Percentiles rank a stretch among this genome's conserved stretches.
phyloP scores from a whole-genome alignment of 805 yeast genomes.

The Cephaloascus albidus region DNA sequence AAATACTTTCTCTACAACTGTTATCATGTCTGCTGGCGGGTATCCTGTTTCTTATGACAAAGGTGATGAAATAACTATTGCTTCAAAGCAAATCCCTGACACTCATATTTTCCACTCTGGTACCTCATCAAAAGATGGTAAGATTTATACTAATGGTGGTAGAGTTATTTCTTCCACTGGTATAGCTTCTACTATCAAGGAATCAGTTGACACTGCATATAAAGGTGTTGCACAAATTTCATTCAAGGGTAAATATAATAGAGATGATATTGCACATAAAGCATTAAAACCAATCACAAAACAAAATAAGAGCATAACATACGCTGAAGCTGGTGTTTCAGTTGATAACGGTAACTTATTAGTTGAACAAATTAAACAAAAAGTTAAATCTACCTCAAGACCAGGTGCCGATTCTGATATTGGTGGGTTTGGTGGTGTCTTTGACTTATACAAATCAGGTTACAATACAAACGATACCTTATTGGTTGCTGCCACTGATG shows the following conservation, averaged over 20 bases:
- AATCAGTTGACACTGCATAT: constrained; percentile 82
- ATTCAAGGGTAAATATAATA: constrained; percentile 70
- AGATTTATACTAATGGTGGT: constrained; percentile 84
- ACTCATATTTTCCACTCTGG: constrained; percentile 94
- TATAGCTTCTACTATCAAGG: constrained; percentile 61
- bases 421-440: constrained; percentile 98
- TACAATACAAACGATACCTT: constrained; percentile 71
- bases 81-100: constrained; percentile 35
- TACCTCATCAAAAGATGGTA: constrained; percentile 51
- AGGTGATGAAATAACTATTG: constrained; percentile 74
- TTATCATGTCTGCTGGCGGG: constrained; percentile 95
- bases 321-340: constrained; percentile 94
- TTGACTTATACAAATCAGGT: constrained; percentile 85
- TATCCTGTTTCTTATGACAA: constrained; percentile 84
- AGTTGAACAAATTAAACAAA: constrained; percentile 82
- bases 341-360: constrained; percentile 91
- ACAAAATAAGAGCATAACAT: constrained; percentile 49
- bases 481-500: constrained; percentile 96
- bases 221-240: constrained; percentile 69
- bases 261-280: constrained; percentile 92
- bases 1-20: constrained; percentile 74
- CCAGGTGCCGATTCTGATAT: constrained; percentile 96
- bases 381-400: constrained; percentile 88
- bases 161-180: constrained; percentile 96
- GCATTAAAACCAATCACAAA: constrained; percentile 54